phyloP scores from a whole-genome alignment of 2,329 filamentous ascomycete species.

The Hypomyces rosellus region DNA sequence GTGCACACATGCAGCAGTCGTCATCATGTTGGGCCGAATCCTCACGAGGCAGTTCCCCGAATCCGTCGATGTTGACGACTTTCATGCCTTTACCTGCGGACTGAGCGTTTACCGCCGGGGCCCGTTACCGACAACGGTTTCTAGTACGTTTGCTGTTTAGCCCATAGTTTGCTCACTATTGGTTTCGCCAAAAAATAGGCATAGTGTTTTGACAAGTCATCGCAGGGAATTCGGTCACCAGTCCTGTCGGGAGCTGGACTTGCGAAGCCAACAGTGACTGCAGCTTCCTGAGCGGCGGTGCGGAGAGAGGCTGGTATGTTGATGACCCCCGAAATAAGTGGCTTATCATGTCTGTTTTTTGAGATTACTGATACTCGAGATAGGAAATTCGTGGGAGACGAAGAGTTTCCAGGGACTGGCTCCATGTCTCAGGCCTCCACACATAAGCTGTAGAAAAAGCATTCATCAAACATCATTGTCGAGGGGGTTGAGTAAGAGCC shows the following conservation, averaged over 20 bases:
- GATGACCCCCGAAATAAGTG: slow-evolving; percentile 1
- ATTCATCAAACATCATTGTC: no score
- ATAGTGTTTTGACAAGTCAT: no score
- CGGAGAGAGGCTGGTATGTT: slow-evolving; percentile 80
- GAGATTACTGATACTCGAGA: background rate
- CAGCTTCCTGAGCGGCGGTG: slow-evolving; percentile 69
- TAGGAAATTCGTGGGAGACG: slow-evolving; percentile 49
- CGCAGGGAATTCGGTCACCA: no score
- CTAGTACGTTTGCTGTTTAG: background rate
- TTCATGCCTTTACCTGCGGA: slow-evolving; percentile 76
- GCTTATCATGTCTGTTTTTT: background rate
- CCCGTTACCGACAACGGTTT: slow-evolving; percentile 3
- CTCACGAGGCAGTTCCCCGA: slow-evolving; percentile 74
- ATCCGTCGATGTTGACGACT: slow-evolving; percentile 68
- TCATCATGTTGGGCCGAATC: slow-evolving; percentile 79
- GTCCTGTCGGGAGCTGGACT: slow-evolving; percentile 64
- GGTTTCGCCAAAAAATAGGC: no score
- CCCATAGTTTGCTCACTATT: no score
- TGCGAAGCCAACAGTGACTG: slow-evolving; percentile 80
- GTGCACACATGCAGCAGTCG: slow-evolving; percentile 81
- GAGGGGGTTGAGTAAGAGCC: no score
- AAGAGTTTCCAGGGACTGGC: slow-evolving; percentile 43
- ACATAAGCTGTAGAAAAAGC: slow-evolving; percentile 24
- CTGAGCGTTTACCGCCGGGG: slow-evolving; percentile 56
- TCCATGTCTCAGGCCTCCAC: slow-evolving; percentile 26